These are phyloP conservation scores for Pyrenula aspistea DNA, from an alignment of 495 filamentous ascomycete genomes.

Conservation along the genomic window DNA sequence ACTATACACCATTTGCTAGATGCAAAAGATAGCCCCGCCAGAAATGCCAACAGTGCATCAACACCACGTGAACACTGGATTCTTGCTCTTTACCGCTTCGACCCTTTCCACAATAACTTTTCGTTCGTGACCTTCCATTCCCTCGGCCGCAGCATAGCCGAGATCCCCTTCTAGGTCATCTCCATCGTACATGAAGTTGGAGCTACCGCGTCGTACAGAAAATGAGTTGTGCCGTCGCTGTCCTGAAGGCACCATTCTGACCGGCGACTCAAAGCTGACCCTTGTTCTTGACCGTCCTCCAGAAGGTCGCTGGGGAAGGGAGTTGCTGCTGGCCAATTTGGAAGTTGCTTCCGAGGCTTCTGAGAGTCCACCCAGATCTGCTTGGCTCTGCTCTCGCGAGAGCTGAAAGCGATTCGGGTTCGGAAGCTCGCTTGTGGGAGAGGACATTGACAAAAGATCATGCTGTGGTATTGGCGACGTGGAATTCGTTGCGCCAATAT, in stretches of 20 bases:
- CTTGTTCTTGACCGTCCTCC: conserved; percentile 15
- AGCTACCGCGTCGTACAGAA: conserved; percentile 19
- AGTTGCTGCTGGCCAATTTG: conserved; percentile 20
- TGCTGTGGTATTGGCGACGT: conserved; percentile 39
- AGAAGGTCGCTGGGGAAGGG: conserved; percentile 12
- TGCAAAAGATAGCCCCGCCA: neutral
- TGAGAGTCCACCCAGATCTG: conserved; percentile 22
- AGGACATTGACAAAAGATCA: conserved; percentile 65
- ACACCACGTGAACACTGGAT: conserved; percentile 97
- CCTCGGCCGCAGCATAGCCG: conserved; percentile 85
- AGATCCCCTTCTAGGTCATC: conserved; percentile 85
- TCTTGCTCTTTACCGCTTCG: conserved; percentile 87
- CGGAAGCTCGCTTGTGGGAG: conserved; percentile 55
- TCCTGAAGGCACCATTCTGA: conserved; percentile 1
- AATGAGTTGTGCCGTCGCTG: conserved; percentile 31
- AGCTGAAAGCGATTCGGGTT: conserved; percentile 81
- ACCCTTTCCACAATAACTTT: conserved; percentile 94
- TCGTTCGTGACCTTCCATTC: conserved; percentile 77
- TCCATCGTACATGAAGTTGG: conserved; percentile 37
- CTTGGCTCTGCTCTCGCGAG: conserved; percentile 38
- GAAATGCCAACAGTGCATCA: conserved; percentile 23
- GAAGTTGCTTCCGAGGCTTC: conserved; percentile 25
- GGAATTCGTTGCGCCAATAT: conserved; percentile 66
- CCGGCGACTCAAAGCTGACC: conserved; percentile 10
- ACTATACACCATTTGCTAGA: neutral